These are phyloP conservation scores for Chenopodium formosanum DNA, from an alignment of 148 eudicot genomes.

Conservation along the genomic window DNA sequence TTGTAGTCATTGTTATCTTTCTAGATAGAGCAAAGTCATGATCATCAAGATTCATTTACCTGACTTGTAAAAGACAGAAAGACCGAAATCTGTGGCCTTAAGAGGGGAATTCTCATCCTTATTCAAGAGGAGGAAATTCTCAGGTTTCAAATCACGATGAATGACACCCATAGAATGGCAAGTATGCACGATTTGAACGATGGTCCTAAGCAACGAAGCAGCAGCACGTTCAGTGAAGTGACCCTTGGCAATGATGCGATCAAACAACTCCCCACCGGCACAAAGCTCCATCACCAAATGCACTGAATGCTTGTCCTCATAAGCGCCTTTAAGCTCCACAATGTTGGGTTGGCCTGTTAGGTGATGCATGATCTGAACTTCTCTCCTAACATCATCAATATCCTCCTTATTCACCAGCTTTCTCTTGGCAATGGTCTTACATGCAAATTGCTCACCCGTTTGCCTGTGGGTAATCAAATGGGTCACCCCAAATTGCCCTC, in stretches of 20 bases:
- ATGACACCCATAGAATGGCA: constrained; percentile 94
- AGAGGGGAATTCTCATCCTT: constrained; percentile 78
- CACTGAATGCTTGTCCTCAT: constrained; percentile 85
- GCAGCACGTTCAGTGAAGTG: constrained; percentile 89
- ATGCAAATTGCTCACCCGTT: constrained; percentile 63
- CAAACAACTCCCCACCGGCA: constrained; percentile 94
- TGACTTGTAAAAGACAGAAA: constrained; percentile 85
- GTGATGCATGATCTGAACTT: constrained; percentile 90
- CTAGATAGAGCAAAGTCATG: background rate
- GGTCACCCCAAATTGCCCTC: constrained; percentile 78
- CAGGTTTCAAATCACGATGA: constrained; percentile 93
- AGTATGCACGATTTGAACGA: constrained; percentile 85
- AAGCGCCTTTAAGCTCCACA: constrained; percentile 83
- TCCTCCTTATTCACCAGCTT: constrained; percentile 86
- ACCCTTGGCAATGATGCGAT: constrained; percentile 84
- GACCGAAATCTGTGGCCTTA: constrained; percentile 89
- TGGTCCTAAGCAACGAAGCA: constrained; percentile 78
- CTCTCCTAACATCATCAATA: constrained; percentile 85
- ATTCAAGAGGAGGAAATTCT: constrained; percentile 74
- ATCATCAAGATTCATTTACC: constrained; percentile 31
- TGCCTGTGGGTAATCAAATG: constrained; percentile 56
- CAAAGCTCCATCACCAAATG: constrained; percentile 94
- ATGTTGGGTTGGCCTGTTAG: constrained; percentile 75
- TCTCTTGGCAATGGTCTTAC: constrained; percentile 83
- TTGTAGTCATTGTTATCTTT: background rate